A percentile compares a stretch with the other conserved stretches of the same genome.
phyloP scores from a whole-genome alignment of 2,329 filamentous ascomycete genomes.

The Myriosclerotinia scirpicola region DNA sequence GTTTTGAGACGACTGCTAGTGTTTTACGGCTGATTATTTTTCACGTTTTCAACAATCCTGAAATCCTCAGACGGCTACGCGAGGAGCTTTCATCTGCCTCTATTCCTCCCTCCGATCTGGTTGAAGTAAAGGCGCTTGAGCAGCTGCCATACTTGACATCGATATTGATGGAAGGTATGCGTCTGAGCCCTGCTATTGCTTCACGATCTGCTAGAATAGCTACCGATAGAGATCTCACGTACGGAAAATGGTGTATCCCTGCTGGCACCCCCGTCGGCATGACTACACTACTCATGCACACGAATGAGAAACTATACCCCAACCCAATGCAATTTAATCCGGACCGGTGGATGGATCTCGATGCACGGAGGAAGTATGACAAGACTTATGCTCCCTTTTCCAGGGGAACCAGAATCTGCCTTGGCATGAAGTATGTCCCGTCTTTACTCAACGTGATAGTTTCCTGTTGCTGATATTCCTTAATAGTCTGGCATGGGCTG shows the following conservation, averaged over 20 bases:
- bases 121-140: constrained; percentile 27
- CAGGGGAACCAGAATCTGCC: constrained; percentile 45
- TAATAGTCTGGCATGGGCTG: constrained; percentile 25
- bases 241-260: constrained; percentile 29
- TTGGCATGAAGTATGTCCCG: constrained; percentile 39
- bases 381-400: constrained; percentile 45
- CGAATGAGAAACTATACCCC: constrained; percentile 43
- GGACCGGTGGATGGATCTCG: constrained; percentile 44
- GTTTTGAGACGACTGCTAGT: constrained; percentile 42
- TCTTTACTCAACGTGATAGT: neutral
- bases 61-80: constrained; percentile 37
- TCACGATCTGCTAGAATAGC: constrained; percentile 36
- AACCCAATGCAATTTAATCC: constrained; percentile 44
- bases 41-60: constrained; percentile 40
- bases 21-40: constrained; percentile 41
- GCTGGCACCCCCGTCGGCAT: constrained; percentile 44
- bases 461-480: neutral
- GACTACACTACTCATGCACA: constrained; percentile 44
- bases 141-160: constrained; percentile 37
- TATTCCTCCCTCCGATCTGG: constrained; percentile 4
- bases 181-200: constrained; percentile 39
- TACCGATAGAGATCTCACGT: constrained; percentile 30
- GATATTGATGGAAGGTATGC: constrained; percentile 40
- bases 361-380: constrained; percentile 41
- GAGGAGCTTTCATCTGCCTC: constrained; percentile 39